These are phyloP conservation scores for Ulmus americana DNA, from an alignment of 331 rosid genomes.

Conservation along the genomic window DNA sequence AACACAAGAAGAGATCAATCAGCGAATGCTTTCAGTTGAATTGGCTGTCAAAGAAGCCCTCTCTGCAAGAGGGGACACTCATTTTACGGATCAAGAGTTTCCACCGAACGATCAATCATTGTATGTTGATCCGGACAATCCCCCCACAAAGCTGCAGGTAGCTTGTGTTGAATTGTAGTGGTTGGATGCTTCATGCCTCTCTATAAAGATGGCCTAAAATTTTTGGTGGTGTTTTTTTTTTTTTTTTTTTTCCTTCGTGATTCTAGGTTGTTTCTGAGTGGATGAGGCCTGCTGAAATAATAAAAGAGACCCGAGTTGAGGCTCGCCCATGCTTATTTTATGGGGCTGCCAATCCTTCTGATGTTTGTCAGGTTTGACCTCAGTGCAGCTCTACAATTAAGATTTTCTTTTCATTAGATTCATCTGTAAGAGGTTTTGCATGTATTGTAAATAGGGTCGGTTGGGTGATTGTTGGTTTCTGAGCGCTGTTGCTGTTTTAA, in stretches of 20 bases:
- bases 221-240: too few species aligned
- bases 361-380: constrained; percentile 88
- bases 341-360: constrained; percentile 89
- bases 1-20: constrained; percentile 85
- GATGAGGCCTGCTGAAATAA: constrained; percentile 80
- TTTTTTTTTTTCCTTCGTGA: constrained; percentile 9
- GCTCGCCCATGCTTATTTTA: constrained; percentile 66
- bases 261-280: constrained; percentile 83
- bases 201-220: too few species aligned
- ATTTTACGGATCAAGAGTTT: constrained; percentile 93
- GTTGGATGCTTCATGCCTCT: too few species aligned
- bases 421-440: constrained; percentile 8
- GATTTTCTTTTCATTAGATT: constrained; percentile 11
- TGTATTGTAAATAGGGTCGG: constrained; percentile 59
- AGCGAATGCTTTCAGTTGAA: constrained; percentile 90
- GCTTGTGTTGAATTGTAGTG: too few species aligned
- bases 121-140: constrained; percentile 70
- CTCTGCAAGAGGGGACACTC: constrained; percentile 63
- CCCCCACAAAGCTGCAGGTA: constrained; percentile 83
- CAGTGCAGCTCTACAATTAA: constrained; percentile 11
- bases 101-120: constrained; percentile 86
- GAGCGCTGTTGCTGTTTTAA: constrained; percentile 96
- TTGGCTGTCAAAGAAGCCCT: constrained; percentile 97
- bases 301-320: constrained; percentile 46
- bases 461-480: constrained; percentile 99